Conservation (phyloP, 2,329 filamentous ascomycete genomes). For the Pezicula radicicola region DNA sequence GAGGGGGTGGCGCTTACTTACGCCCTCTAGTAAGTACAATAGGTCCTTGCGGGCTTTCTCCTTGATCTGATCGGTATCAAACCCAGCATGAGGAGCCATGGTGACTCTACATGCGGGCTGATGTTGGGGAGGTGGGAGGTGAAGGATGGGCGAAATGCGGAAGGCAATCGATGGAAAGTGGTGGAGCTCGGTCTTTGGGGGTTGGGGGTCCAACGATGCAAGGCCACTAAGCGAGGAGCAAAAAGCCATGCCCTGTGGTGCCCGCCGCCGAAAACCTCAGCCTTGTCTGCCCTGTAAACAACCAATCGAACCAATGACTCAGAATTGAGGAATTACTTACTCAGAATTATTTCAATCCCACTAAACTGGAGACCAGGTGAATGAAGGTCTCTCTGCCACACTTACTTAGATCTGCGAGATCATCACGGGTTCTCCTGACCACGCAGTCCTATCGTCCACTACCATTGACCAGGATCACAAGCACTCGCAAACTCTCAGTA, state of each 20-base stretch:
- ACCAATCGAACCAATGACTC: slow-evolving; percentile 23
- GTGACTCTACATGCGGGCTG: slow-evolving; percentile 46
- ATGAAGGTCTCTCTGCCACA: slow-evolving; percentile 24
- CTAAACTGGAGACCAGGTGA: slow-evolving; percentile 15
- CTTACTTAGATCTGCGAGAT: slow-evolving; percentile 26
- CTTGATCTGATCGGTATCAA: slow-evolving; percentile 73
- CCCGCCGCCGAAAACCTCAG: slow-evolving; percentile 11
- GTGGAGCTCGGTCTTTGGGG: background rate
- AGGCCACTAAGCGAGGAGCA: slow-evolving; percentile 8
- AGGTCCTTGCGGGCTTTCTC: slow-evolving; percentile 86
- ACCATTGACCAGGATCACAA: slow-evolving; percentile 11
- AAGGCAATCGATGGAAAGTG: background rate
- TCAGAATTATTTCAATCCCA: slow-evolving; percentile 6
- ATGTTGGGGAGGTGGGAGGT: slow-evolving; percentile 1
- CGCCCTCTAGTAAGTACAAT: slow-evolving; percentile 86
- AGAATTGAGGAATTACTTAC: slow-evolving; percentile 15
- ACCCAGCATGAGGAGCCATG: slow-evolving; percentile 69
- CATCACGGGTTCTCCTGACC: slow-evolving; percentile 16
- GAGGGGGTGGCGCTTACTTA: slow-evolving; percentile 54
- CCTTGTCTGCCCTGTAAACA: slow-evolving; percentile 13
- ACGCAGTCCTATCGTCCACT: slow-evolving; percentile 4
- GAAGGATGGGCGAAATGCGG: background rate
- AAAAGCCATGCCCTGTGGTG: background rate
- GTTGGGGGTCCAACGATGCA: background rate
- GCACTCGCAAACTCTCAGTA: slow-evolving; percentile 16